Evolutionary conservation across 441 rosid genomes (phyloP), one percentile per base, ranked within the genome.

Genomic region (Populus trichocarpa): DNA sequence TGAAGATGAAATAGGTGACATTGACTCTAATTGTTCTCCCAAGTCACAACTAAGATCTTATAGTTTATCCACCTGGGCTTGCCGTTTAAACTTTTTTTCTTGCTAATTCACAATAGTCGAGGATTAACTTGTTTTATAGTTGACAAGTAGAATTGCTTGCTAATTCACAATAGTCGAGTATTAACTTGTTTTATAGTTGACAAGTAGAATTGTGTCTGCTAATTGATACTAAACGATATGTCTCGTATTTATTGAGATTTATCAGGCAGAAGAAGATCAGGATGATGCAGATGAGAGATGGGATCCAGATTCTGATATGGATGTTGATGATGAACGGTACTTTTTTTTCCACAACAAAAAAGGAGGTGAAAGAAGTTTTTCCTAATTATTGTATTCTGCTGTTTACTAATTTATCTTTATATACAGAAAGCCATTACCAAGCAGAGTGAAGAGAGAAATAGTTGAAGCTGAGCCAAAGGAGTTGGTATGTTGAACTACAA

Each of bases 381-480:
- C 16, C 28, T 38, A 8, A 28, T 20, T 20, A 35, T 18, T 53
- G 50, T 10, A 7, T 75, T 25, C 74, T 80, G 36, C 71, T 77
- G 66, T 68, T 40, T 71, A 35, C 83, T 81, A 68, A 84, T 30
- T 59, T 75, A 2, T 57, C 36, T 50, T 73, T 69, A 65, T 72
- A 71, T 86, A 79, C 91, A 94, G 98, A 73, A 92, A 90, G 84
- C 88, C 87, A 70, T 76, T 89, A 53, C 88, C 87, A 82, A 85
- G 87, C 85, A 89, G 96, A 86, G 97, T 91, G 22, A 91, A 90
- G 87, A 89, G 94, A 81, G 97, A 94, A 83, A 75, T 81, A 32
- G 76, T 89, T 71, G 98, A 90, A 82, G 78, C 91, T 50, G 95
- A 91, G 66, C 73, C 79, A 66, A 93, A 87, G 76, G 91, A 90